Conservation (phyloP, 352 stramenopile genomes). For the Pythium biforme region DNA sequence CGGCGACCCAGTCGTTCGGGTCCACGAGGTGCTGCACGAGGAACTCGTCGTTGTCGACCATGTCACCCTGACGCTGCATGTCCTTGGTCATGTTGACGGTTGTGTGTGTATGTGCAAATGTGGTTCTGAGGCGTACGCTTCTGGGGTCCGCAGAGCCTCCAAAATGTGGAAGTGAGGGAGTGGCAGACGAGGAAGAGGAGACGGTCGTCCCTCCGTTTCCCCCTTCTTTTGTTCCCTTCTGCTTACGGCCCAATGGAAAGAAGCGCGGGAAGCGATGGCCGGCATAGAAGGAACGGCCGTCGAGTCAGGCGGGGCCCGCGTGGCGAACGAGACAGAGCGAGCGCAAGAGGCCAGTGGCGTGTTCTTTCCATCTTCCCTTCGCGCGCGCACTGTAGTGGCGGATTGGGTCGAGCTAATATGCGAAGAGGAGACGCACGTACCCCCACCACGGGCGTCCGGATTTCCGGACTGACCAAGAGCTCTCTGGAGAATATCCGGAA, state of each 20-base stretch:
- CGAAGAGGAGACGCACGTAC: slow-evolving; percentile 29
- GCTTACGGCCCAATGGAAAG: not conserved
- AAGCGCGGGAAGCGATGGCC: slow-evolving; percentile 13
- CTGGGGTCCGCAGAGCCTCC: slow-evolving; percentile 12
- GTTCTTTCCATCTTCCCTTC: slow-evolving; percentile 19
- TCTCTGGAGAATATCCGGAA: slow-evolving; percentile 3
- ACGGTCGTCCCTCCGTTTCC: not conserved
- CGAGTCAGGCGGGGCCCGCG: slow-evolving; percentile 1
- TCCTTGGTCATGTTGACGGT: slow-evolving; percentile 33
- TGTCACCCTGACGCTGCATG: slow-evolving; percentile 11
- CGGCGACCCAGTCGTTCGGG: slow-evolving; percentile 70
- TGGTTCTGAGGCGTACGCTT: slow-evolving; percentile 4
- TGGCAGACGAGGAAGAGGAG: not conserved
- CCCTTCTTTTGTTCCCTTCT: not conserved
- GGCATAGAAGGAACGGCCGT: slow-evolving; percentile 17
- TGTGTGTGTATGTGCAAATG: slow-evolving; percentile 16
- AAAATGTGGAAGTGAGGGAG: slow-evolving; percentile 27
- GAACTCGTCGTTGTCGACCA: slow-evolving; percentile 40
- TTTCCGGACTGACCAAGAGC: not conserved
- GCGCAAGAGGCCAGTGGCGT: slow-evolving; percentile 12
- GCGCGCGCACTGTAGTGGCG: not conserved
- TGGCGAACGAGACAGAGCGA: slow-evolving; percentile 20
- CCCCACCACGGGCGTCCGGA: slow-evolving; percentile 6
- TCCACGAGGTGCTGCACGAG: slow-evolving; percentile 75
- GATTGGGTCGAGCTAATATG: not conserved